Base-by-base conservation (phyloP, 2,329 filamentous ascomycete genomes). In the Diaporthe amygdali region DNA sequence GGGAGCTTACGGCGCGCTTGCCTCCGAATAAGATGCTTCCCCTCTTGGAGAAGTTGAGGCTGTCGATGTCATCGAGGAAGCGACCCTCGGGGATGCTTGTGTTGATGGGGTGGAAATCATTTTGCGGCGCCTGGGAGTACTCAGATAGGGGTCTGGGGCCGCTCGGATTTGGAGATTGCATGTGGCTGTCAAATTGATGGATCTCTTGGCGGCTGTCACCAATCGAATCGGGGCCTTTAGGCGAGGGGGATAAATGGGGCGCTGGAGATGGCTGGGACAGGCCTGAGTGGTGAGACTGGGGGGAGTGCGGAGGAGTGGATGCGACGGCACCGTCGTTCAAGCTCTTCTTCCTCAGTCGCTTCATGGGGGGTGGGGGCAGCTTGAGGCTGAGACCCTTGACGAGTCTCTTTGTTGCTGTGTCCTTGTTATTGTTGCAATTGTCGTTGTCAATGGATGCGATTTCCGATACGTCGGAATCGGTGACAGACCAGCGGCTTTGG, bases 21-120 rank as follows among this genome's bases (percentile, higher is more conserved):
- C 84, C 85, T 73, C 86, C 85, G 77, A 91, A 85, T 85, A 92
- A 89, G 76, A 92, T 83, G 80, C 89, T 91, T 74, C 90, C 90
- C 75, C 90, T 85, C 73, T 90, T 90, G 70, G 89, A 91, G 77
- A 92, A 92, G 74, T 85, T 85, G 74, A 92, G 80, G 69, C 84
- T 83, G 74, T 82, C 84, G 76, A 91, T 79, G 81, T 90, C 87
- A 73, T 89, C 89, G 74, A 90, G 81, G 69, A 91, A 82, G 76
- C 80, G 84, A 70, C 88, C 87, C 68, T 85, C 86, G 52, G 89
- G 89, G 76, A 91, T 90, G 71, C 81, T 78, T 61, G 89, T 86
- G 76, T 84, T 86, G 77, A 91, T 84, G 71, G 88, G 87, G 72
- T 83, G 83, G 76, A 86, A 88, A 73, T 80, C 76, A 77, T 73